Percentiles rank a stretch among this genome's conserved stretches.
Evolutionary conservation across 768 basidiomycete species (phyloP).

Genomic region (Candolleomyces efflorescens): DNA sequence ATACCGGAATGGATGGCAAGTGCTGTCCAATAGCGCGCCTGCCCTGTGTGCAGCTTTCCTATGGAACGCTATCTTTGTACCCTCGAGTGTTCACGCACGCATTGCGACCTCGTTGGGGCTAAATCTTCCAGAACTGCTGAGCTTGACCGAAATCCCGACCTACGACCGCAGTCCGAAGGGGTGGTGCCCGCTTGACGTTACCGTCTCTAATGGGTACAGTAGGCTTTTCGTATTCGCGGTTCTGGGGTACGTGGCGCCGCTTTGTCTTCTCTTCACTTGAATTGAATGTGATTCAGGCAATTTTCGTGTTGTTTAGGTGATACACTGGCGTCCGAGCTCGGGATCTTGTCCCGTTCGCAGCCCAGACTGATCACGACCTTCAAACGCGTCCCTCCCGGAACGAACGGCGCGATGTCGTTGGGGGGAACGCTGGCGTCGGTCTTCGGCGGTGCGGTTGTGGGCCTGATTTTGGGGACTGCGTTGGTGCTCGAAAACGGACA

Average conservation of each 20-base stretch:
- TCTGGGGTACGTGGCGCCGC: slow-evolving; percentile 49
- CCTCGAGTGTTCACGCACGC: slow-evolving; percentile 32
- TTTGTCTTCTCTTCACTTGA: background rate
- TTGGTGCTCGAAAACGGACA: slow-evolving; percentile 58
- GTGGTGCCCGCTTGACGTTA: slow-evolving; percentile 62
- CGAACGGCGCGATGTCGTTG: slow-evolving; percentile 82
- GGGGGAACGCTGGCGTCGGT: slow-evolving; percentile 73
- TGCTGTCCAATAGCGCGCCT: slow-evolving; percentile 73
- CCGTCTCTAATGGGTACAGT: slow-evolving; percentile 47
- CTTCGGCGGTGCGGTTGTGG: slow-evolving; percentile 70
- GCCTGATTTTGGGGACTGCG: slow-evolving; percentile 50
- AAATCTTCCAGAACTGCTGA: slow-evolving; percentile 20
- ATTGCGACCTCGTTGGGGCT: slow-evolving; percentile 22
- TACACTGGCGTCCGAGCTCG: slow-evolving; percentile 90
- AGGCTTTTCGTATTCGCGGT: slow-evolving; percentile 58
- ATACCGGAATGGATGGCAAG: slow-evolving; percentile 76
- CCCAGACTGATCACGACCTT: slow-evolving; percentile 81
- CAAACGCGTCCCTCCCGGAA: slow-evolving; percentile 75
- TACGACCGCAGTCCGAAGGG: slow-evolving; percentile 26
- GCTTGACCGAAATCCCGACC: background rate
- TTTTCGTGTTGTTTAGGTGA: slow-evolving; percentile 89
- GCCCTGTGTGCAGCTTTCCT: slow-evolving; percentile 53
- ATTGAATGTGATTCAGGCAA: slow-evolving; percentile 46
- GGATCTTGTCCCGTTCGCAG: slow-evolving; percentile 68
- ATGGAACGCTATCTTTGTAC: slow-evolving; percentile 64